Evolutionary conservation across 768 basidiomycete species (phyloP), one percentile per base, ranked within the genome.

Genomic region (Amanita fuliginea): DNA sequence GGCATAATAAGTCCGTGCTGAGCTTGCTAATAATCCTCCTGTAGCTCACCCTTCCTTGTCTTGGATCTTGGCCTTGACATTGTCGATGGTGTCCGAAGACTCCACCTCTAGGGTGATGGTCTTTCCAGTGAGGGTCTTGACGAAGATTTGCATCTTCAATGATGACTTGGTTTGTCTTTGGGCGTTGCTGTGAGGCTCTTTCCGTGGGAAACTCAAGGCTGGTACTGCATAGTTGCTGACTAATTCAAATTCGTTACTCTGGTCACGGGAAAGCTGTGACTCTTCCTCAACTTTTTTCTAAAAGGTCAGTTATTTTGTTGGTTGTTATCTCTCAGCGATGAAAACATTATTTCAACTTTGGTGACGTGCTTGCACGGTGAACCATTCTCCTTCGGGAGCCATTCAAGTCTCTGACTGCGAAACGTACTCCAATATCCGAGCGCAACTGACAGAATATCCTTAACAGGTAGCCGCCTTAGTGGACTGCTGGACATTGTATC

Each of bases 71-170:
- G 74, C 82, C 75, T 93, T 93, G 65, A 94, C 90, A 64, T 92
- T 92, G 76, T 94, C 91, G 71, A 94, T 91, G 61, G 91, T 93
- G 75, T 94, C 90, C 54, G 86, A 88, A 62, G 89, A 90, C 78
- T 93, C 91, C 68, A 94, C 91, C 83, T 96, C 93, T 54, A 95
- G 86, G 76, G 92, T 94, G 81, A 96, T 96, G 56, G 91, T 94
- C 85, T 94, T 90, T 55, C 86, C 87, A 66, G 89, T 94, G 58
- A 93, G 86, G 75, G 90, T 93, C 68, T 75, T 75, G 63, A 76
- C 75, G 67, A 76, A 76, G 54, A 76, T 76, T 63, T 76, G 73
- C 74, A 76, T 76, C 69, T 56, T 50, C 49, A 33, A 41, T 49
- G 47, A 13, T 13, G 35, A 11, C 4, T 14, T 35, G 16, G 40